These are phyloP conservation scores for Exophiala dermatitidis DNA, from an alignment of 2,329 filamentous ascomycete species.

Conservation along the genomic window DNA sequence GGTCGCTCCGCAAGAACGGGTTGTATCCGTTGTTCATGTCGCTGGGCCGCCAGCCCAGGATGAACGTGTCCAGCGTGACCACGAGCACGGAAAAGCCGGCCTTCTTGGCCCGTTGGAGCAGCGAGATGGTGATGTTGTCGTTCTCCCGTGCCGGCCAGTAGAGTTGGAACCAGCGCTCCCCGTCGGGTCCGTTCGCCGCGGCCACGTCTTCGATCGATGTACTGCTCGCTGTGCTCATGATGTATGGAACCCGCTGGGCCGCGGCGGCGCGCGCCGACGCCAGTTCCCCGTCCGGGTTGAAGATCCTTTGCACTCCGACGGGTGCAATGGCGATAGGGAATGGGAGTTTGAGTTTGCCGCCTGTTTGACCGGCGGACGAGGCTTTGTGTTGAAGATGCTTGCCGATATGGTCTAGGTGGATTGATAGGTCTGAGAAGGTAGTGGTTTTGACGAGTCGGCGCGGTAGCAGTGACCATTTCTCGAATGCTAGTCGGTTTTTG, in stretches of 20 bases:
- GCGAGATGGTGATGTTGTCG: slow-evolving; percentile 53
- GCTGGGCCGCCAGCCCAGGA: slow-evolving; percentile 59
- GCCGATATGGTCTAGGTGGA: slow-evolving; percentile 38
- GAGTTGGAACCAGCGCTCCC: slow-evolving; percentile 61
- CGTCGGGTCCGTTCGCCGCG: slow-evolving; percentile 46
- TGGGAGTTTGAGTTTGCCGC: slow-evolving; percentile 31
- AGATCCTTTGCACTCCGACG: slow-evolving; percentile 61
- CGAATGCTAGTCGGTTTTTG: slow-evolving; percentile 53
- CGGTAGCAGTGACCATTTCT: slow-evolving; percentile 35
- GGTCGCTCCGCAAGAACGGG: slow-evolving; percentile 49
- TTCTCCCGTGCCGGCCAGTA: slow-evolving; percentile 62
- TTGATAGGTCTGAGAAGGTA: slow-evolving; percentile 41
- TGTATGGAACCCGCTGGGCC: slow-evolving; percentile 57
- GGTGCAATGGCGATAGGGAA: slow-evolving; percentile 52
- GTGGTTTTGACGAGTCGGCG: slow-evolving; percentile 46
- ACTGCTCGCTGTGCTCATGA: slow-evolving; percentile 58
- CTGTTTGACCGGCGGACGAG: too few relatives aligned
- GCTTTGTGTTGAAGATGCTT: too few relatives aligned
- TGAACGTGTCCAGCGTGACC: slow-evolving; percentile 66
- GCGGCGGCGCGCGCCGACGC: slow-evolving; percentile 58
- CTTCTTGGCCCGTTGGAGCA: slow-evolving; percentile 55
- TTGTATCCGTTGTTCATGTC: slow-evolving; percentile 55
- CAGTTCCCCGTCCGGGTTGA: slow-evolving; percentile 58
- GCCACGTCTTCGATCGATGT: slow-evolving; percentile 61
- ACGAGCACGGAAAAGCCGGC: slow-evolving; percentile 60